These are phyloP conservation scores for Tulasnella sp. DNA, from an alignment of 768 basidiomycete genomes.

Conservation along the genomic window DNA sequence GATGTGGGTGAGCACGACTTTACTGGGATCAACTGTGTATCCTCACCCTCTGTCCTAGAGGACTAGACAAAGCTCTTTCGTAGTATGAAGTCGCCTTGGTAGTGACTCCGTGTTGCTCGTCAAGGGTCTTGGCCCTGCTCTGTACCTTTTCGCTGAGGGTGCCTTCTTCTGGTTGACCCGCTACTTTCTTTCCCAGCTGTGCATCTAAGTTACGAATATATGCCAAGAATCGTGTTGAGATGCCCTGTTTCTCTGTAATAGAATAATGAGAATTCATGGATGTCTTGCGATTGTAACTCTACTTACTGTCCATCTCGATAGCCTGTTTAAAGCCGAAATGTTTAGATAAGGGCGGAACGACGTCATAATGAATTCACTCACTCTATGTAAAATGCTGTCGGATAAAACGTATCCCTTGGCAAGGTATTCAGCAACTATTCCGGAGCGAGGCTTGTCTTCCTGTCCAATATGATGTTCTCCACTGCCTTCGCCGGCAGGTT, in stretches of 20 bases:
- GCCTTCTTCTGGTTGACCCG: conserved; percentile 72
- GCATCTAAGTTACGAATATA: conserved; percentile 67
- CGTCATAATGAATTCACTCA: conserved; percentile 18
- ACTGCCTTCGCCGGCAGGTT: conserved; percentile 18
- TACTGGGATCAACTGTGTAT: neutral
- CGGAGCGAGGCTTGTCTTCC: conserved; percentile 82
- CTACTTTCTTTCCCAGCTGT: conserved; percentile 49
- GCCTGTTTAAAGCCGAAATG: conserved; percentile 32
- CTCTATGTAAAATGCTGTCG: conserved; percentile 54
- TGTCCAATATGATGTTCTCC: conserved; percentile 41
- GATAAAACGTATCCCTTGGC: conserved; percentile 77
- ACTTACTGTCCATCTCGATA: conserved; percentile 51
- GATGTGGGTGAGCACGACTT: neutral
- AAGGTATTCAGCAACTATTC: conserved; percentile 86
- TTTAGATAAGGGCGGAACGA: neutral
- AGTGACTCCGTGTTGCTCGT: conserved; percentile 66
- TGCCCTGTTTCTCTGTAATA: conserved; percentile 60
- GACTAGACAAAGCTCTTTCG: conserved; percentile 54
- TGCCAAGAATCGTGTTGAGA: conserved; percentile 68
- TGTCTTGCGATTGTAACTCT: conserved; percentile 21
- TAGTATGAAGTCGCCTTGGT: conserved; percentile 69
- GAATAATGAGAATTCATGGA: conserved; percentile 22
- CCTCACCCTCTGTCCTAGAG: conserved; percentile 58
- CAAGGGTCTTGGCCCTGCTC: conserved; percentile 54
- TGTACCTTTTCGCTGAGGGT: conserved; percentile 67